Base-by-base conservation (phyloP, 2,329 filamentous ascomycete genomes). In the Aureobasidium sp. region DNA sequence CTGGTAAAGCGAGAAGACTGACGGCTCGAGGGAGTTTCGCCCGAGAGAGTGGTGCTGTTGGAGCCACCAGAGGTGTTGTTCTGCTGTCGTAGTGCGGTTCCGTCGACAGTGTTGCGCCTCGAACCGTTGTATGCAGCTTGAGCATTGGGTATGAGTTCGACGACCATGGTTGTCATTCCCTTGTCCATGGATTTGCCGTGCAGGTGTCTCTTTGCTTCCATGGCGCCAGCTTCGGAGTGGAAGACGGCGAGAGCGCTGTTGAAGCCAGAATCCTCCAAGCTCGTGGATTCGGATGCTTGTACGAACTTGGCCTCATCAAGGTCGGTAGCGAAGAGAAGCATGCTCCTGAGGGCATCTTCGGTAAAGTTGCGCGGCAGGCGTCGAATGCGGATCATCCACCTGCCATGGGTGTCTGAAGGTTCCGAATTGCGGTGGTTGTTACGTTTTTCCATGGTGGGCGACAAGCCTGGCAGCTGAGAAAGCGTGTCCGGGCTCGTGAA, bases 131-230 rank as follows among this genome's bases (percentile, higher is more conserved):
- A 64, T 42, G 70, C 67, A 13, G 59, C 57, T 7, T 60, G 64
- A 17, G 64, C 54, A 10, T 62, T 61, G 38, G 64, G 72, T 37
- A 85, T 69, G 7, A 88, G 74, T 65, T 90, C 79, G 67, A 74
- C 80, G 67, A 76, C 77, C 72, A 86, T 81, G 50, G 76, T 82
- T 60, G 82, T 81, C 63, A 85, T 81, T 58, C 81, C 82, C 53
- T 81, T 79, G 15, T 80, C 80, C 68, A 84, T 85, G 42, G 79
- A 78, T 70, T 85, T 86, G 31, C 84, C 84, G 68, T 86, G 75
- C 23, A 87, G 74, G 63, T 83, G 76, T 37, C 81, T 75, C 63
- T 79, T 78, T 49, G 83, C 84, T 67, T 86, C 82, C 64, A 83
- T 76, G 38, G 84, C 84, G 60, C 81, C 81, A 19, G 78, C 75